Conservation (phyloP, 2,329 filamentous ascomycete genomes). For the Piedraia hortae region DNA sequence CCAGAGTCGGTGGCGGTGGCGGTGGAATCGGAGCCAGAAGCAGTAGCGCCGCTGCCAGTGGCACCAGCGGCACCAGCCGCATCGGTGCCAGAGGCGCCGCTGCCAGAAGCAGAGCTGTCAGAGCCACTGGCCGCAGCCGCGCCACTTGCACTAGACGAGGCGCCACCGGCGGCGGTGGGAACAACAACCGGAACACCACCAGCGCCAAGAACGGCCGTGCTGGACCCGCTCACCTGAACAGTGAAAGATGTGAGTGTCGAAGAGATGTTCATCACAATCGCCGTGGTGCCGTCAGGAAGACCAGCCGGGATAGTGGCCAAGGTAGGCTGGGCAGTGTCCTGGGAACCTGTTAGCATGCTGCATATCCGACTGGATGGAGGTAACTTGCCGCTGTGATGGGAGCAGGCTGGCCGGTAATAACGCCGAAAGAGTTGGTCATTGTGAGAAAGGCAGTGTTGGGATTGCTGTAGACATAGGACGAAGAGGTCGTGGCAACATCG, state of each 20-base stretch:
- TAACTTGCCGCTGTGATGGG: too few species aligned
- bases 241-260: conserved; percentile 9
- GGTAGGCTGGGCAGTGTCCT: conserved; percentile 13
- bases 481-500: conserved; percentile 4
- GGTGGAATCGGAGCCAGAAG: conserved; percentile 5
- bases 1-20: conserved; percentile 3
- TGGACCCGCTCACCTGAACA: conserved; percentile 10
- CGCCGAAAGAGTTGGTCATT: conserved; percentile 21
- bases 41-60: conserved; percentile 3
- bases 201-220: conserved; percentile 10
- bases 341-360: too few species aligned
- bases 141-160: conserved; percentile 3
- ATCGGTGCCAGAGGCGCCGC: conserved; percentile 3
- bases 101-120: conserved; percentile 1
- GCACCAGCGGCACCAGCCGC: conserved; percentile 2
- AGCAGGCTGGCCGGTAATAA: conserved; percentile 22
- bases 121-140: conserved; percentile 1
- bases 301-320: conserved; percentile 18
- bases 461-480: conserved; percentile 15
- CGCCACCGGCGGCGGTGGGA: too few species aligned
- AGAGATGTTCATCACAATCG: conserved; percentile 8
- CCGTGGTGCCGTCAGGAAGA: conserved; percentile 12
- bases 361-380: too few species aligned
- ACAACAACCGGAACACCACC: conserved; percentile 4
- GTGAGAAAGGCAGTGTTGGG: conserved; percentile 18